phyloP scores from a whole-genome alignment of 805 yeast genomes.

The Candida montana region DNA sequence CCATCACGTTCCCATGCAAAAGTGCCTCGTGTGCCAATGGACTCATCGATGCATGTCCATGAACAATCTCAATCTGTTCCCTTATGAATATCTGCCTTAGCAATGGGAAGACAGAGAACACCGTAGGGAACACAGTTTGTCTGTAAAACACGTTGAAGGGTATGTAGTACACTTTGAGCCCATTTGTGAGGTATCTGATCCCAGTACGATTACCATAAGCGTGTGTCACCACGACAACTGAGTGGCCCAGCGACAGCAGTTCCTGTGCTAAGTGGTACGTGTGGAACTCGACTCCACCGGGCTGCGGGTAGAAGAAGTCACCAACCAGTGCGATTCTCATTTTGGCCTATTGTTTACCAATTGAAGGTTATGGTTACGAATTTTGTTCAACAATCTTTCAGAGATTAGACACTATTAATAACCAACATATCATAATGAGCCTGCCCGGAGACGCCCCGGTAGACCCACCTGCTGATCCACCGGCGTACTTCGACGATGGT shows the following conservation, averaged over 20 bases:
- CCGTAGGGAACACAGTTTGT: slow-evolving; percentile 83
- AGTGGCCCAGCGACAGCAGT: slow-evolving; percentile 74
- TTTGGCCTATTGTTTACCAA: neutral
- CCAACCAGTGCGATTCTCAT: slow-evolving; percentile 55
- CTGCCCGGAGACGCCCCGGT: too few species aligned
- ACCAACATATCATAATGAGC: too few species aligned
- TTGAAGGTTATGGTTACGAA: too few species aligned
- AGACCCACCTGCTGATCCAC: slow-evolving; percentile 6
- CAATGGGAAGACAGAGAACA: slow-evolving; percentile 82
- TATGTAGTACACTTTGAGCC: slow-evolving; percentile 86
- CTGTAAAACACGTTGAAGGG: slow-evolving; percentile 80
- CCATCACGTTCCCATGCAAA: slow-evolving; percentile 91
- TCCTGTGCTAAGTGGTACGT: slow-evolving; percentile 86
- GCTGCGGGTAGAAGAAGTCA: slow-evolving; percentile 96
- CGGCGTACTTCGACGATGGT: slow-evolving; percentile 3
- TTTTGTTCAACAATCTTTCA: too few species aligned
- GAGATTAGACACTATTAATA: too few species aligned
- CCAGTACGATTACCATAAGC: slow-evolving; percentile 82
- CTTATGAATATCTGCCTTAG: slow-evolving; percentile 79
- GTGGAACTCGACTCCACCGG: slow-evolving; percentile 97
- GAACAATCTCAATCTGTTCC: slow-evolving; percentile 83
- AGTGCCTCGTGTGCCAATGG: slow-evolving; percentile 85
- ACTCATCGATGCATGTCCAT: slow-evolving; percentile 91
- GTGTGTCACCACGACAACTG: slow-evolving; percentile 84
- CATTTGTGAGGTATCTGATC: slow-evolving; percentile 77